Base-by-base conservation (phyloP, 164 flowering plant genomes). In the Piper longum region DNA sequence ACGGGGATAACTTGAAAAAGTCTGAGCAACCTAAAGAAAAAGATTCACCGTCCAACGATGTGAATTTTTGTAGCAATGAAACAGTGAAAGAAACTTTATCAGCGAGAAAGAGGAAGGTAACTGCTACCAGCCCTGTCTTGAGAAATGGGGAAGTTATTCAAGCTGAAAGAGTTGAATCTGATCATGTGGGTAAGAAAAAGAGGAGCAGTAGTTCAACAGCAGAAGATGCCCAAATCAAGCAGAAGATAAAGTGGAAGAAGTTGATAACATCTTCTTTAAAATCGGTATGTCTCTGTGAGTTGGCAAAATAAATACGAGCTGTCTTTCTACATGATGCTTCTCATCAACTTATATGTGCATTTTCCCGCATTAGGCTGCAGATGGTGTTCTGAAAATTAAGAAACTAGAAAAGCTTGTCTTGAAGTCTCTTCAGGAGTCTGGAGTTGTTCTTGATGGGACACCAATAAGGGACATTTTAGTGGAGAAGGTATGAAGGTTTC, bases 201-300 rank as follows among this genome's bases (percentile, higher is more conserved):
- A 70, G 72, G 65, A 60, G 57, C 7, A 17, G 40, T 5, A 48
- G 45, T 62, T 44, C 18, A 42, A 40, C 26, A 12, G 11, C 8
- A 43, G 51, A 43, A 4, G 62, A 43, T 2, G 62, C 59, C 39
- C 72, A 73, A 67, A 39, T 12, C 3, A 66, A 66, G 39, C 75
- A 72, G 75, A 80, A 82, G 60, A 77, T 87, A 64, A 88, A 90
- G 69, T 90, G 91, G 99, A 93, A 87, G 77, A 93, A 88, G 78
- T 61, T 90, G 70, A 88, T 93, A 51, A 72, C 75, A 36, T 75
- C 88, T 58, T 64, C 78, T 64, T 72, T 93, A 70, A 87, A 83
- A 83, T 77, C 84, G 57, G 99, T 93, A 83, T 4, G 60, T 57
- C 14, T 5, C 9, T 48, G 3, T 5, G 11, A 5, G 3, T 11